A percentile compares a stretch with the other conserved stretches of the same genome.
Evolutionary conservation across 176 grass and related monocot genomes (phyloP).

Genomic region (Musa acuminata): DNA sequence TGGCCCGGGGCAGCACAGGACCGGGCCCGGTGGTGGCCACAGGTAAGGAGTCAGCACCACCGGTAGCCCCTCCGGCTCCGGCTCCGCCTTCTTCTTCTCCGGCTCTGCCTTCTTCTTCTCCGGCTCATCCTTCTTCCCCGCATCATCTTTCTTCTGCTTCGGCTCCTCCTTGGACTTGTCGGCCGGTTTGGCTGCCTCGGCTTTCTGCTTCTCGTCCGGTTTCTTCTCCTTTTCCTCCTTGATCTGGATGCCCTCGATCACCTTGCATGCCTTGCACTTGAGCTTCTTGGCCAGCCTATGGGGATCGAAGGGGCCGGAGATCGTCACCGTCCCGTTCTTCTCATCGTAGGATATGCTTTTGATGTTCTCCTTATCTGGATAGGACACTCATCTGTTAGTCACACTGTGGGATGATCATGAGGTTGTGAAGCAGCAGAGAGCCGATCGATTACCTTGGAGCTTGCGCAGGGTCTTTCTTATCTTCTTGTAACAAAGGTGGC

Average conservation of each 20-base stretch:
- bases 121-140: too few relatives aligned
- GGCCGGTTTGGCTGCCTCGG: not conserved
- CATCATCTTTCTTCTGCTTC: too few relatives aligned
- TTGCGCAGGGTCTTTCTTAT: slow-evolving; percentile 55
- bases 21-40: too few relatives aligned
- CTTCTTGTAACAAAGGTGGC: slow-evolving; percentile 45
- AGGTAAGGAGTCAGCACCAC: too few relatives aligned
- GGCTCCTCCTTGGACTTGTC: too few relatives aligned
- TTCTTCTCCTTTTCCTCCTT: not conserved
- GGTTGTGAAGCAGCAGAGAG: not conserved
- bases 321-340: slow-evolving; percentile 35
- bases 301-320: slow-evolving; percentile 57
- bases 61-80: too few relatives aligned
- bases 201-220: not conserved
- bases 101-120: too few relatives aligned
- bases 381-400: too few relatives aligned
- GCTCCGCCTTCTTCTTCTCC: too few relatives aligned
- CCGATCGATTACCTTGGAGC: slow-evolving; percentile 40
- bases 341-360: slow-evolving; percentile 40
- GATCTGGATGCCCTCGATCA: slow-evolving; percentile 42
- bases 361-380: slow-evolving; percentile 43
- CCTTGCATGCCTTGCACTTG: slow-evolving; percentile 45
- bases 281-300: slow-evolving; percentile 39
- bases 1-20: too few relatives aligned
- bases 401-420: not conserved